Evolutionary conservation across 2,329 filamentous ascomycete species (phyloP).

Genomic region (Neopestalotiopsis clavispora): DNA sequence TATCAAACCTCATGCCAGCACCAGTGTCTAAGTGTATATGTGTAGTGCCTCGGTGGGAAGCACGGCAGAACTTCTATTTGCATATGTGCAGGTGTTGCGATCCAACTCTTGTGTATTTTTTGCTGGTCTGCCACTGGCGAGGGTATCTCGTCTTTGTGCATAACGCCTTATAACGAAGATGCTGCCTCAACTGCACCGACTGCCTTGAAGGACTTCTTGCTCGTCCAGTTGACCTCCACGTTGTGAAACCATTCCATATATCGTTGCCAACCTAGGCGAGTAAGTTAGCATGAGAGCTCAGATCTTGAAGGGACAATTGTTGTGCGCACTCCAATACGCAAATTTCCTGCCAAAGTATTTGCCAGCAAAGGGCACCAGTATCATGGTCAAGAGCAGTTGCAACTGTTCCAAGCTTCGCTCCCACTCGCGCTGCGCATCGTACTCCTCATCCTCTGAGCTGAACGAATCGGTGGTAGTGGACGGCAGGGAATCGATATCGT

Average conservation of each 20-base stretch:
- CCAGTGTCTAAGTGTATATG: not conserved
- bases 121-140: not conserved
- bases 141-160: not conserved
- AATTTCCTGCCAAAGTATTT: constrained; percentile 95
- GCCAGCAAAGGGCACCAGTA: constrained; percentile 89
- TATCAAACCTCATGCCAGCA: not conserved
- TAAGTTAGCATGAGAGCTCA: not conserved
- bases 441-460: constrained; percentile 65
- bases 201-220: constrained; percentile 66
- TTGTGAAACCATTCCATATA: constrained; percentile 94
- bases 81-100: not conserved
- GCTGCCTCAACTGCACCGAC: constrained; percentile 67
- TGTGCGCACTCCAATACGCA: constrained; percentile 87
- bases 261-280: constrained; percentile 76
- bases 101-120: not conserved
- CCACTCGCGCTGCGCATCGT: constrained; percentile 95
- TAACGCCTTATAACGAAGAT: constrained; percentile 28
- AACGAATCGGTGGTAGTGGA: constrained; percentile 60
- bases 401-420: constrained; percentile 91
- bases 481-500: constrained; percentile 68
- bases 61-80: constrained; percentile 10
- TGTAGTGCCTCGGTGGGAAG: constrained; percentile 10
- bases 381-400: constrained; percentile 91
- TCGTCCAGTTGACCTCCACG: constrained; percentile 73
- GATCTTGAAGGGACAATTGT: not conserved